phyloP scores from a whole-genome alignment of 768 basidiomycete species.

The Neoboletus brunneissimus region DNA sequence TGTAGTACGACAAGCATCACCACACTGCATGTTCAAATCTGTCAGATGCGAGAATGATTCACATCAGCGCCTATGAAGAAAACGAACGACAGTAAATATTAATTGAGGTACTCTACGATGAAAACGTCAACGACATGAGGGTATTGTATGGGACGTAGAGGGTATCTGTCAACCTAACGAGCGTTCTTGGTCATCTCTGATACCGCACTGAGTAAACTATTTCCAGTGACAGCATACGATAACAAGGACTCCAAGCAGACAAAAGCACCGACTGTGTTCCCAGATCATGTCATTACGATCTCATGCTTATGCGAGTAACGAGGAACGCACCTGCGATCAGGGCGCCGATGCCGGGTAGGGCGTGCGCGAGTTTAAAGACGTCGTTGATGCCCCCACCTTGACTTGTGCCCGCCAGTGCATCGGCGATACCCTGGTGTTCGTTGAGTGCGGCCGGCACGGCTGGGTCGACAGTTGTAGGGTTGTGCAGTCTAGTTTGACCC shows the following conservation, averaged over 20 bases:
- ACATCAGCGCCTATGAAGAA: not conserved
- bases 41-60: not conserved
- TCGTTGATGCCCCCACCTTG: not conserved
- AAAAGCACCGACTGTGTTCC: constrained; percentile 6
- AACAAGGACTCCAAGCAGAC: constrained; percentile 9
- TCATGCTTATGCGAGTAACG: constrained; percentile 3
- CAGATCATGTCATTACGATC: not conserved
- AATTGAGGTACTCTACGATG: not conserved
- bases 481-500: constrained; percentile 27
- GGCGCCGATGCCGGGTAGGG: constrained; percentile 9
- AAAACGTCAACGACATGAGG: constrained; percentile 11
- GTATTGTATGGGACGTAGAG: constrained; percentile 19
- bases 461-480: constrained; percentile 56
- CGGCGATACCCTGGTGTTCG: constrained; percentile 41
- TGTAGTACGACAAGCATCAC: not conserved
- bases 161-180: constrained; percentile 10
- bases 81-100: not conserved
- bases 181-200: not conserved
- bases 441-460: constrained; percentile 62
- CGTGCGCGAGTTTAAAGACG: constrained; percentile 7
- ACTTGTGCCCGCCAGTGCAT: constrained; percentile 11
- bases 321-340: constrained; percentile 17
- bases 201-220: not conserved
- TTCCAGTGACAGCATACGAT: constrained; percentile 9
- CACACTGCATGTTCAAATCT: not conserved